A percentile compares a stretch with the other conserved stretches of the same genome.
Evolutionary conservation across 257 asterid genomes (phyloP).

Genomic region (Anisodus acutangulus): DNA sequence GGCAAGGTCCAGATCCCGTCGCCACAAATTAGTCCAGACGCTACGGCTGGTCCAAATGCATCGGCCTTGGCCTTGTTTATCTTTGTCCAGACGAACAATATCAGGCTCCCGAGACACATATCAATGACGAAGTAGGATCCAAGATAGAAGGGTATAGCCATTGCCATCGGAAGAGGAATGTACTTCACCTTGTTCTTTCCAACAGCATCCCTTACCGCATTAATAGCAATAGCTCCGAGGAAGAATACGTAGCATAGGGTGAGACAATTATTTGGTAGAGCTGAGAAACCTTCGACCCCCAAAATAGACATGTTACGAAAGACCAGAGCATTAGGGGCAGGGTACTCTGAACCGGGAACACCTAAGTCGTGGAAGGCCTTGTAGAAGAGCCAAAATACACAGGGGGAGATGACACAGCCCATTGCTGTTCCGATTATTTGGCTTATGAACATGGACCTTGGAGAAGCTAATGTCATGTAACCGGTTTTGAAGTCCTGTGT

Average conservation of each 20-base stretch:
- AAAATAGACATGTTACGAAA: conserved; percentile 63
- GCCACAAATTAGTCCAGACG: conserved; percentile 71
- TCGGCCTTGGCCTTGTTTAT: conserved; percentile 56
- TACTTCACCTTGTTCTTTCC: conserved; percentile 55
- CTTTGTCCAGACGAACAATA: conserved; percentile 62
- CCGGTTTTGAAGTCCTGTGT: conserved; percentile 78
- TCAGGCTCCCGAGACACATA: conserved; percentile 71
- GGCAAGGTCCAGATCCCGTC: conserved; percentile 74
- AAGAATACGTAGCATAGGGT: conserved; percentile 61
- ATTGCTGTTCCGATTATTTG: conserved; percentile 72
- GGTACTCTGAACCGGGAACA: conserved; percentile 50
- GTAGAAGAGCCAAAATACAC: conserved; percentile 69
- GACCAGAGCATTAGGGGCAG: conserved; percentile 59
- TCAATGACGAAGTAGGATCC: conserved; percentile 69
- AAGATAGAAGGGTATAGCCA: conserved; percentile 72
- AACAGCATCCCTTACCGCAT: conserved; percentile 51
- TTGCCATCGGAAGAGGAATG: conserved; percentile 75
- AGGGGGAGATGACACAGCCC: conserved; percentile 65
- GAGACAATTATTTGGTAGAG: conserved; percentile 62
- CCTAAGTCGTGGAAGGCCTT: conserved; percentile 63
- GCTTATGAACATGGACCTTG: conserved; percentile 75
- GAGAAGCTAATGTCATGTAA: conserved; percentile 67
- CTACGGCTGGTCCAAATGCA: conserved; percentile 66
- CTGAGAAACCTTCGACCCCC: conserved; percentile 73
- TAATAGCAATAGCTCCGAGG: conserved; percentile 56